A percentile compares a stretch with the other conserved stretches of the same genome.
Evolutionary conservation across 164 flowering plant genomes (phyloP).

Genomic region (Vitis cinerea): DNA sequence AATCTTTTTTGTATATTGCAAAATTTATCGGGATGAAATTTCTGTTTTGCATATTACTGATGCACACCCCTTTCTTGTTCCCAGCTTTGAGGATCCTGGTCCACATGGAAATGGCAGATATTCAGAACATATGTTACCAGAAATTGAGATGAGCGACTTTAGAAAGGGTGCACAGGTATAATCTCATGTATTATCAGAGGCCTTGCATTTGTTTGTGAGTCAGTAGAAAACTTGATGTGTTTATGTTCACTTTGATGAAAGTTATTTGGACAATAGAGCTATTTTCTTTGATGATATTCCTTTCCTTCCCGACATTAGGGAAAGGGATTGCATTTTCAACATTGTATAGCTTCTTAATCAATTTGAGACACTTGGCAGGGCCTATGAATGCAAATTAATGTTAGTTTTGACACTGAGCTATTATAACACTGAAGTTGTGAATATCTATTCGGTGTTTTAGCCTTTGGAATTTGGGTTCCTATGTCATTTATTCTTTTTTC

Average conservation of each 20-base stretch:
- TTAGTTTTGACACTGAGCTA: no score
- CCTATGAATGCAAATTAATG: no score
- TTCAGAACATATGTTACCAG: slow-evolving; percentile 89
- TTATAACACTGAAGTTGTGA: no score
- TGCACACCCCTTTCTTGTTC: slow-evolving; percentile 4
- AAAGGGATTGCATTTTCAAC: neutral
- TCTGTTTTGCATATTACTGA: slow-evolving; percentile 1
- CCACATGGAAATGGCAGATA: slow-evolving; percentile 95
- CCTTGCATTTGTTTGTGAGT: neutral
- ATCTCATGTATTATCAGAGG: neutral
- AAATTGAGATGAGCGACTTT: slow-evolving; percentile 75
- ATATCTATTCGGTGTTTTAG: no score
- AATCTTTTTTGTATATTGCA: neutral
- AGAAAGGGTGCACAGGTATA: slow-evolving; percentile 97
- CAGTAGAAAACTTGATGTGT: neutral
- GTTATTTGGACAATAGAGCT: neutral
- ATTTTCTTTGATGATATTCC: neutral
- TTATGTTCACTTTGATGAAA: no score
- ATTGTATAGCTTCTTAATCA: neutral
- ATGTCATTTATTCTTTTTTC: neutral
- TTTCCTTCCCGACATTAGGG: neutral
- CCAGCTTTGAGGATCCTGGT: slow-evolving; percentile 96
- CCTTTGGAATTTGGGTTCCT: no score
- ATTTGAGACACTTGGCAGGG: no score
- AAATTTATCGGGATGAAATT: neutral